Percentiles rank a stretch among this genome's conserved stretches.
Conservation (phyloP, 371 early-diverging fungal genomes). For the Capniomyces stellatus region DNA sequence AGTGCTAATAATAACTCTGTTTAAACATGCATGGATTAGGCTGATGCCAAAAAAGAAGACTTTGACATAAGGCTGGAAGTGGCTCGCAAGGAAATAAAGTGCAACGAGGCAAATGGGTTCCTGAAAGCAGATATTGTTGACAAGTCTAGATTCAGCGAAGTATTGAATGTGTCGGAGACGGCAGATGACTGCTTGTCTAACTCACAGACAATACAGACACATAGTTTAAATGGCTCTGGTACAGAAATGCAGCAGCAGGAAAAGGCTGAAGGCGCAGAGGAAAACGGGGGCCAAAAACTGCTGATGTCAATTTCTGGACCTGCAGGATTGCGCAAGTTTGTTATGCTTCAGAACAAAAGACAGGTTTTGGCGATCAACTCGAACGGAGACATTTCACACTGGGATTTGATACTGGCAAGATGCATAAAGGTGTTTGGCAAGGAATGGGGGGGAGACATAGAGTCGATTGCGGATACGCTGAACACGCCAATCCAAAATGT, state of each 20-base stretch:
- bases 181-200: no score
- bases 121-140: no score
- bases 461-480: conserved; percentile 8
- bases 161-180: no score
- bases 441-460: conserved; percentile 20
- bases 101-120: no score
- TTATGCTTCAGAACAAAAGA: conserved; percentile 63
- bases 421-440: conserved; percentile 17
- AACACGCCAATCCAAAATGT: conserved; percentile 45
- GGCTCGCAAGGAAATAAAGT: no score
- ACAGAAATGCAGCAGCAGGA: background rate
- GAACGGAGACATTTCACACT: conserved; percentile 55
- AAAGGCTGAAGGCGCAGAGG: conserved; percentile 1
- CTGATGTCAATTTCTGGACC: conserved; percentile 18
- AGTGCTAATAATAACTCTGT: no score
- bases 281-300: conserved; percentile 8
- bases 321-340: conserved; percentile 20
- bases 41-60: no score
- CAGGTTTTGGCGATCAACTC: conserved; percentile 76
- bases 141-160: no score
- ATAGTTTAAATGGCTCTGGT: no score
- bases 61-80: no score
- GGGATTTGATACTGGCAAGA: conserved; percentile 61
- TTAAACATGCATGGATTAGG: no score
- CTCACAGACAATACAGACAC: no score